Percentiles rank a stretch among this genome's conserved stretches.
These are phyloP conservation scores for Trichoderma aggressivum DNA, from an alignment of 2,329 filamentous ascomycete genomes.

Conservation along the genomic window DNA sequence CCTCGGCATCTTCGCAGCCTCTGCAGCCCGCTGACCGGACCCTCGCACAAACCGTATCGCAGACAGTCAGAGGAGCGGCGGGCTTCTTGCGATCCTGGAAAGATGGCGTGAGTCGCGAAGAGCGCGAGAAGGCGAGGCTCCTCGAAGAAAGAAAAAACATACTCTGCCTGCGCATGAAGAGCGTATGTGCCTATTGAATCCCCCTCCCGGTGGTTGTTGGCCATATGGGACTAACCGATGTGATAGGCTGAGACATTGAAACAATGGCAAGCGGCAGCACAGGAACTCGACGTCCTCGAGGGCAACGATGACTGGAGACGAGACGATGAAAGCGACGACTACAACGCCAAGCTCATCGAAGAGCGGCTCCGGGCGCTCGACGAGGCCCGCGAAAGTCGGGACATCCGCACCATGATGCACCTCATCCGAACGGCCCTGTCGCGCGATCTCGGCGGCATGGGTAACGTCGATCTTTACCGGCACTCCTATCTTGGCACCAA, in stretches of 20 bases:
- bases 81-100: conserved; percentile 45
- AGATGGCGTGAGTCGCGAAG: conserved; percentile 50
- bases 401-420: conserved; percentile 74
- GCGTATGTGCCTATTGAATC: conserved; percentile 44
- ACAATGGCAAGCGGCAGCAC: conserved; percentile 74
- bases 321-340: conserved; percentile 59
- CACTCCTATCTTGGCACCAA: conserved; percentile 87
- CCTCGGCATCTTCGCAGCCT: background rate
- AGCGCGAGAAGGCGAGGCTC: conserved; percentile 46
- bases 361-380: conserved; percentile 70
- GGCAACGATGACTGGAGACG: conserved; percentile 79
- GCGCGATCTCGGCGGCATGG: conserved; percentile 82
- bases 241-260: conserved; percentile 61
- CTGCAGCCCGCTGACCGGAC: background rate
- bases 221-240: background rate
- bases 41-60: conserved; percentile 28
- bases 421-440: conserved; percentile 76
- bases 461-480: conserved; percentile 74
- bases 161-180: conserved; percentile 61
- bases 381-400: conserved; percentile 65
- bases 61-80: conserved; percentile 40
- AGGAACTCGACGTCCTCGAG: conserved; percentile 74
- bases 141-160: conserved; percentile 60
- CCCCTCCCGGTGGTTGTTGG: background rate
- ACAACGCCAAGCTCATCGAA: conserved; percentile 67